phyloP scores from a whole-genome alignment of 371 early-diverging fungal species.

The Astathelohania contejeani region DNA sequence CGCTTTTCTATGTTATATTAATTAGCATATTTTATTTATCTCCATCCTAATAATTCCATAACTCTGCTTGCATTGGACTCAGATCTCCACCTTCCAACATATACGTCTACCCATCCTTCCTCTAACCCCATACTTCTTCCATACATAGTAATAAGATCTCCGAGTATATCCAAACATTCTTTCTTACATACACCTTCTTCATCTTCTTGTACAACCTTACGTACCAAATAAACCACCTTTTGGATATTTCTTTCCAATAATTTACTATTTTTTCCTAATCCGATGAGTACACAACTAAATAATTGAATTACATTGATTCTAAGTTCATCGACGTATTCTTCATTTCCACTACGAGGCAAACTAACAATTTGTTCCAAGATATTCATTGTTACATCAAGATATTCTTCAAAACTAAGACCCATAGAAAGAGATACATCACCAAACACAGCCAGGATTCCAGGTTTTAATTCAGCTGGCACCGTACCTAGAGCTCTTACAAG shows the following conservation, averaged over 20 bases:
- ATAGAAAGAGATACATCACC: conserved; percentile 48
- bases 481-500: conserved; percentile 27
- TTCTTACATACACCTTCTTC: background rate
- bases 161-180: conserved; percentile 7
- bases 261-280: conserved; percentile 15
- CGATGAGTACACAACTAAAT: conserved; percentile 22
- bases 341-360: conserved; percentile 10
- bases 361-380: conserved; percentile 18
- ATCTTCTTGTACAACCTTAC: conserved; percentile 3
- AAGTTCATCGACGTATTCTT: conserved; percentile 28
- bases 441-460: conserved; percentile 38
- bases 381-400: conserved; percentile 27
- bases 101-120: conserved; percentile 20
- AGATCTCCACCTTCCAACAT: background rate
- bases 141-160: conserved; percentile 12
- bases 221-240: conserved; percentile 9
- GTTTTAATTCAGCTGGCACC: conserved; percentile 22
- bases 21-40: no score
- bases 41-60: no score
- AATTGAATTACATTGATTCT: conserved; percentile 21
- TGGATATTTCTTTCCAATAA: conserved; percentile 4
- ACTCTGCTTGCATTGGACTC: no score
- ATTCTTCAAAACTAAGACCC: conserved; percentile 41
- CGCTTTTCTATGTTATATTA: no score
- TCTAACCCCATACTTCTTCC: conserved; percentile 16